These are phyloP conservation scores for Cercospora canescens DNA, from an alignment of 2,329 filamentous ascomycete genomes.

Conservation along the genomic window DNA sequence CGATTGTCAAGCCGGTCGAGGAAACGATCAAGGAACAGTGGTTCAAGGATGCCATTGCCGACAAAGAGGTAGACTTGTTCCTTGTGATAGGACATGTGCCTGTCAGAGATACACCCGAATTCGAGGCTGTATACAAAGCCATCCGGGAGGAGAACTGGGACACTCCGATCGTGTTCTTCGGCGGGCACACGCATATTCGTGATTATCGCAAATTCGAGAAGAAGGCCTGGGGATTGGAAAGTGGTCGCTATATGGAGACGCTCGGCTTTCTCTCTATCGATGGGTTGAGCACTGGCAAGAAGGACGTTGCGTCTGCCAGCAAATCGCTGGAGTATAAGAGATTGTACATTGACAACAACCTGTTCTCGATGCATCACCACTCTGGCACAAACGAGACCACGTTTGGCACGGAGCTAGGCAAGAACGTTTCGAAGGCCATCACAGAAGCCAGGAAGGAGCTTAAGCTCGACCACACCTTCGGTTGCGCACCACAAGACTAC, in stretches of 20 bases:
- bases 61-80: constrained; percentile 79
- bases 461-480: constrained; percentile 70
- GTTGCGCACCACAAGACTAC: constrained; percentile 77
- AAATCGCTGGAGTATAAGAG: constrained; percentile 63
- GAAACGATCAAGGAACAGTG: constrained; percentile 80
- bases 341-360: constrained; percentile 91
- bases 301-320: constrained; percentile 36
- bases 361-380: constrained; percentile 81
- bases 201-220: constrained; percentile 80
- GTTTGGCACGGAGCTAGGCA: constrained; percentile 75
- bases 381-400: constrained; percentile 68
- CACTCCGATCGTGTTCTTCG: constrained; percentile 87
- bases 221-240: constrained; percentile 76
- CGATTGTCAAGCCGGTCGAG: constrained; percentile 75
- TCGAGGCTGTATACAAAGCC: constrained; percentile 71
- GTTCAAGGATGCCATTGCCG: constrained; percentile 84
- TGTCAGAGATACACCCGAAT: constrained; percentile 73
- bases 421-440: constrained; percentile 71
- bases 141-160: constrained; percentile 77
- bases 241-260: constrained; percentile 91
- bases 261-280: constrained; percentile 89
- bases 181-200: constrained; percentile 85
- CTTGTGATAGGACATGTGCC: constrained; percentile 84
- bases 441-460: constrained; percentile 67
- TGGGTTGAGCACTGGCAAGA: constrained; percentile 54